These are phyloP conservation scores for Saksenaea vasiformis DNA, from an alignment of 371 early-diverging fungal species.

Conservation along the genomic window DNA sequence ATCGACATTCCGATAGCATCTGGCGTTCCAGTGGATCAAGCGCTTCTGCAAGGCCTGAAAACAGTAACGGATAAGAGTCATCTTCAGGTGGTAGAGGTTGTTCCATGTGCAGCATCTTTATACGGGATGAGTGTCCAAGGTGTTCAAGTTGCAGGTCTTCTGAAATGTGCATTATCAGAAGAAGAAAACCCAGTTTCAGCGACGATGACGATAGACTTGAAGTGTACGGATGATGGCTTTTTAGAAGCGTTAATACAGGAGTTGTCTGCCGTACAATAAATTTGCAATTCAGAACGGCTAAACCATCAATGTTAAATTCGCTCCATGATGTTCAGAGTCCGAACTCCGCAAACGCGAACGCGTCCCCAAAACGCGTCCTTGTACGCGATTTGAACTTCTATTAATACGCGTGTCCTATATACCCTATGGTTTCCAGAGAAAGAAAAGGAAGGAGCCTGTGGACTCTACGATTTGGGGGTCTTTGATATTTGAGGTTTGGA, in stretches of 20 bases:
- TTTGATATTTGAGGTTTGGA: too few relatives aligned
- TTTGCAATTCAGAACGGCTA: background rate
- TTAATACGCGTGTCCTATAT: too few relatives aligned
- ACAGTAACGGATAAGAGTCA: conserved; percentile 49
- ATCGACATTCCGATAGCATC: conserved; percentile 24
- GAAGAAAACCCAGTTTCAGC: conserved; percentile 30
- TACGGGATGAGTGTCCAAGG: conserved; percentile 70
- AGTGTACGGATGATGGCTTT: conserved; percentile 67
- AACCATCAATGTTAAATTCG: background rate
- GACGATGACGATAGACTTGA: conserved; percentile 63
- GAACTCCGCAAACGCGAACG: too few relatives aligned
- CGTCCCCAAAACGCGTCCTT: too few relatives aligned
- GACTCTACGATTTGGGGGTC: too few relatives aligned
- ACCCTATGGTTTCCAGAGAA: too few relatives aligned
- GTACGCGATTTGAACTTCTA: too few relatives aligned
- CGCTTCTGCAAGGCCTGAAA: conserved; percentile 52
- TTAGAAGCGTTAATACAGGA: conserved; percentile 37
- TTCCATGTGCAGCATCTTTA: conserved; percentile 72
- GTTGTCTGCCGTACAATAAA: background rate
- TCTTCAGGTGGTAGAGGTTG: conserved; percentile 68
- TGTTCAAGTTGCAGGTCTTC: conserved; percentile 69
- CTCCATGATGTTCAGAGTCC: too few relatives aligned
- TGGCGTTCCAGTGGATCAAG: conserved; percentile 27
- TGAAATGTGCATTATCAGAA: conserved; percentile 54
- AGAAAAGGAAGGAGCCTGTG: too few relatives aligned